Percentiles rank a stretch among this genome's conserved stretches.
Conservation (phyloP, 1,284 basidiomycete genomes). For the Volvariella volvacea region DNA sequence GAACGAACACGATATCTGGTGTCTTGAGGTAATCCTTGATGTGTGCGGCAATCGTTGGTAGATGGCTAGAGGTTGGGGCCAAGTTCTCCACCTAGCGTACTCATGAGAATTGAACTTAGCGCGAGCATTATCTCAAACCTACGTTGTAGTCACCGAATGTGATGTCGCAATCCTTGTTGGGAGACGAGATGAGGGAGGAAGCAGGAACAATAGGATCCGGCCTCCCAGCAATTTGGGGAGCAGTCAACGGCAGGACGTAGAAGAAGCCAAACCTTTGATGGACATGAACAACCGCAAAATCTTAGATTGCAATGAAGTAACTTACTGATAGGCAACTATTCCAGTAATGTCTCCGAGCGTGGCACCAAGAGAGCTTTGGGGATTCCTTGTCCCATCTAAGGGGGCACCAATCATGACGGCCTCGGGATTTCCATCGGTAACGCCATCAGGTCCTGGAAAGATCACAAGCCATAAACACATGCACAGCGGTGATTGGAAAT, state of each 20-base stretch:
- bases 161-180: conserved; percentile 34
- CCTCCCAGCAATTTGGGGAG: conserved; percentile 37
- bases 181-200: conserved; percentile 30
- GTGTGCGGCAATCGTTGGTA: conserved; percentile 46
- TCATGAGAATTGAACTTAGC: too few species aligned
- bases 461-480: conserved; percentile 15
- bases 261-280: conserved; percentile 43
- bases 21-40: conserved; percentile 44
- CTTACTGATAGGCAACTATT: conserved; percentile 48
- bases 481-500: too few species aligned
- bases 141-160: conserved; percentile 61
- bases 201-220: conserved; percentile 29
- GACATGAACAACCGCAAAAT: not conserved
- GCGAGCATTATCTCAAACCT: conserved; percentile 1
- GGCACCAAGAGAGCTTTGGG: conserved; percentile 40
- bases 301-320: not conserved
- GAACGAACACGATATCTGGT: conserved; percentile 58
- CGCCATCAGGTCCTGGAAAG: conserved; percentile 31
- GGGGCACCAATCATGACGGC: conserved; percentile 45
- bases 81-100: conserved; percentile 48
- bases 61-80: conserved; percentile 41
- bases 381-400: conserved; percentile 50
- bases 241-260: conserved; percentile 49
- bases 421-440: conserved; percentile 54
- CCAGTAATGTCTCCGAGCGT: conserved; percentile 48